phyloP scores from a whole-genome alignment of 106 monocot species.

The Chionographis japonica region DNA sequence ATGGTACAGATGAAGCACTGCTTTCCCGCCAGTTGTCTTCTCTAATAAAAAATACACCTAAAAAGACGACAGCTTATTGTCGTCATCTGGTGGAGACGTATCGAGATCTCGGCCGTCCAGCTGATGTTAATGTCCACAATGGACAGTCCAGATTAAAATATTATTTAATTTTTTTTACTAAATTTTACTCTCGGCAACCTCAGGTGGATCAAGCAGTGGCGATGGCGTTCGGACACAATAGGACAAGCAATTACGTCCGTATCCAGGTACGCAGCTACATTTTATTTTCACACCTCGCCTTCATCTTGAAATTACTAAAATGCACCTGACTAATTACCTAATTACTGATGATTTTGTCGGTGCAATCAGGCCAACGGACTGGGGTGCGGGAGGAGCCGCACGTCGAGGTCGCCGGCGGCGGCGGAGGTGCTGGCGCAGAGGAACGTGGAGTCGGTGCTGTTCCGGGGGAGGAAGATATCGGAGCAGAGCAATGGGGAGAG shows the following conservation, averaged over 20 bases:
- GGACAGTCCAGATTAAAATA: too few species aligned
- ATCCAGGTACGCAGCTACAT: slow-evolving; percentile 17
- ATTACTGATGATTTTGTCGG: background rate
- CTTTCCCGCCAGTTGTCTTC: background rate
- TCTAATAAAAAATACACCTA: background rate
- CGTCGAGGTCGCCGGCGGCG: background rate
- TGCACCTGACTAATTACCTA: background rate
- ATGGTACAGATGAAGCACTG: slow-evolving; percentile 20
- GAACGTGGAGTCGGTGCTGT: slow-evolving; percentile 31
- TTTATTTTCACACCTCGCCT: too few species aligned
- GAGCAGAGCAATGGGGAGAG: slow-evolving; percentile 20
- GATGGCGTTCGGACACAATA: slow-evolving; percentile 33
- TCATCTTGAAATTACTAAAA: too few species aligned
- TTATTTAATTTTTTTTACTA: background rate
- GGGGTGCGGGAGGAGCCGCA: too few species aligned
- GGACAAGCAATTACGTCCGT: slow-evolving; percentile 24
- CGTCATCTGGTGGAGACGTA: too few species aligned
- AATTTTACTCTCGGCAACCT: background rate
- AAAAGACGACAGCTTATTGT: background rate
- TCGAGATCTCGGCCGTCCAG: too few species aligned
- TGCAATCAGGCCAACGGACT: background rate
- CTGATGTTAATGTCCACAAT: too few species aligned
- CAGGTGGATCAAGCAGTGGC: slow-evolving; percentile 48
- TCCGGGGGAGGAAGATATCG: slow-evolving; percentile 22
- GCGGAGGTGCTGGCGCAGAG: slow-evolving; percentile 14